Base-by-base conservation (phyloP, 2,329 filamentous ascomycete species). In the Cladophialophora yegresii region DNA sequence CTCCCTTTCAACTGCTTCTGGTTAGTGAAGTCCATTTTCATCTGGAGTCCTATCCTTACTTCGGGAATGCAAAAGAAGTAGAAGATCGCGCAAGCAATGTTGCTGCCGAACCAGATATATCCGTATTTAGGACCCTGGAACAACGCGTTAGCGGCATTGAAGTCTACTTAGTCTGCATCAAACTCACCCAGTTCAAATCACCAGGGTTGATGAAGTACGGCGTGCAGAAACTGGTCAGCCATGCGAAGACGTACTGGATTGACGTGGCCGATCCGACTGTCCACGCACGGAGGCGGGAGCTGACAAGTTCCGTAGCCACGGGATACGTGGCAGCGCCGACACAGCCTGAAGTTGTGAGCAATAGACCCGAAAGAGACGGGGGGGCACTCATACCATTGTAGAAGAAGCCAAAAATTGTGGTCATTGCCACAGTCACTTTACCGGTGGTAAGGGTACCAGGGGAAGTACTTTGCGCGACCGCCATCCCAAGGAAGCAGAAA, bases 401-500 rank as follows among this genome's bases (percentile, higher is more conserved):
- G 40, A 71, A 73, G 59, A 75, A 77, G 63, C 72, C 71, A 66
- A 75, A 77, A 4, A 77, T 62, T 4, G 73, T 72, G 1, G 73
- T 75, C 53, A 77, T 76, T 0, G 72, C 75, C 1, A 76, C 72
- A 1, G 76, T 64, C 0, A 72, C 70, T 10, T 73, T 74, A 0
- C 73, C 49, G 53, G 72, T 70, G 2, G 66, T 64, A 10, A 70
- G 62, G 0, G 71, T 55, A 53, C 47, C 57, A 0, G 65, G 65
- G 22, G 61, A 63, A 2, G 71, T 70, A 0, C 73, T 76, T 1
- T 70, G 72, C 0, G 75, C 73, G 13, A 82, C 75, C 0, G 79
- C 82, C 65, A 79, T 77, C 5, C 76, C 78, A n/a, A 84, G 71
- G 73, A 82, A 78, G 32, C 77, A 80, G 13, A 78, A 61, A 2